A percentile compares a stretch with the other conserved stretches of the same genome.
Conservation (phyloP, 1,284 basidiomycete genomes). For the Takashimella tepidaria region DNA sequence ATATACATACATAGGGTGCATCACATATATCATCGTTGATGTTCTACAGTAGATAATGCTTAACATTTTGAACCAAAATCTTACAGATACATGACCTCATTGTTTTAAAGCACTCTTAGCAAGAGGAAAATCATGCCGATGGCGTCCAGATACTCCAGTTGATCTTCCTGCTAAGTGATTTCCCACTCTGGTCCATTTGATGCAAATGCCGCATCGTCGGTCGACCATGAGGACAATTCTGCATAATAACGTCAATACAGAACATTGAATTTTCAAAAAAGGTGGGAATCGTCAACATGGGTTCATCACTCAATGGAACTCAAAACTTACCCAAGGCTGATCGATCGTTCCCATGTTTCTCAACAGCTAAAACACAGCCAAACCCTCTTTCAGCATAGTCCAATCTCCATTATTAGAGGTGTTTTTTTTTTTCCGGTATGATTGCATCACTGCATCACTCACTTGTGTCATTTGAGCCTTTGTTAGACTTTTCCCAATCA, state of each 20-base stretch:
- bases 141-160: not conserved
- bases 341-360: conserved; percentile 93
- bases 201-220: conserved; percentile 88
- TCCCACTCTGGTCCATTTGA: not conserved
- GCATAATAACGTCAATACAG: not conserved
- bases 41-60: too few species aligned
- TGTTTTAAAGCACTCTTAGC: too few species aligned
- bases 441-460: conserved; percentile 29
- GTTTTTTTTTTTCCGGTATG: not conserved
- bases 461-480: conserved; percentile 73
- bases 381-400: not conserved
- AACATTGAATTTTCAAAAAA: too few species aligned
- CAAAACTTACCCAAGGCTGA: conserved; percentile 67
- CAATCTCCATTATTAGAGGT: not conserved
- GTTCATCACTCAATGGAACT: not conserved
- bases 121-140: not conserved
- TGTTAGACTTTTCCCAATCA: conserved; percentile 84
- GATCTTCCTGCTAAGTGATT: not conserved
- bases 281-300: not conserved
- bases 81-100: too few species aligned
- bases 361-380: conserved; percentile 58
- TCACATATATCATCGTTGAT: too few species aligned
- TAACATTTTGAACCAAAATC: too few species aligned
- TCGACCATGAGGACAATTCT: conserved; percentile 91
- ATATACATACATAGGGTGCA: not conserved